Base-by-base conservation (phyloP, 225 moss, liverwort and hornwort genomes). In the Asterella californica region DNA sequence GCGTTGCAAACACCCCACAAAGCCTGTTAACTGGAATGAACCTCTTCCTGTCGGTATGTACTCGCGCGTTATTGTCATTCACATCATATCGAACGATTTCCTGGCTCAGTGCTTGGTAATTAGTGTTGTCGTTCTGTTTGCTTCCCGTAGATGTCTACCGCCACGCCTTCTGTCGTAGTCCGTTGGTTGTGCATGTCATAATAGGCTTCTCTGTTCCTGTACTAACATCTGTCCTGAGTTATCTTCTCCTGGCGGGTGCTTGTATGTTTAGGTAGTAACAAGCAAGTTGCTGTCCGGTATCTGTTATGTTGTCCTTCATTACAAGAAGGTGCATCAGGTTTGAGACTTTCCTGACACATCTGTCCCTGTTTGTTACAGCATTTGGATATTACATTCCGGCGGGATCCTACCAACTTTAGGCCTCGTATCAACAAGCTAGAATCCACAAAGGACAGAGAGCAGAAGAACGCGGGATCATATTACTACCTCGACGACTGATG, bases 11-110 rank as follows among this genome's bases (percentile, higher is more conserved):
- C 29, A 91, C 96, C 48, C 96, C 96, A 37, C 96, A 96, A 86
- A 96, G 96, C 79, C 90, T 96, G 81, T 72, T 96, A n/a, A 94
- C 96, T 63, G 96, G 96, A 81, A 96, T 96, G 96, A 96, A 96
- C 79, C 92, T 96, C 30, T 96, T 96, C 81, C 90, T 96, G 32
- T 96, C 96, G 88, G 96, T 96, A 89, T 85, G 38, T 42, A 37
- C 37, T 15, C 59, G 27, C 17, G 8, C 2, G 4, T 10, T 47
- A 8, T n/a, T n/a, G n/a, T n/a, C n/a, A n/a, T n/a, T n/a, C n/a
- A n/a, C n/a, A n/a, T n/a, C n/a, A n/a, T n/a, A n/a, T n/a, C n/a
- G n/a, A n/a, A n/a, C n/a, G n/a, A n/a, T n/a, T n/a, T n/a, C n/a
- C n/a, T 64, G 64, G 30, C 27, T 64, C 64, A 64, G 64, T 11